Evolutionary conservation across 2,329 filamentous ascomycete species (phyloP), one percentile per base, ranked within the genome.

Genomic region (Achaetomium macrosporum): DNA sequence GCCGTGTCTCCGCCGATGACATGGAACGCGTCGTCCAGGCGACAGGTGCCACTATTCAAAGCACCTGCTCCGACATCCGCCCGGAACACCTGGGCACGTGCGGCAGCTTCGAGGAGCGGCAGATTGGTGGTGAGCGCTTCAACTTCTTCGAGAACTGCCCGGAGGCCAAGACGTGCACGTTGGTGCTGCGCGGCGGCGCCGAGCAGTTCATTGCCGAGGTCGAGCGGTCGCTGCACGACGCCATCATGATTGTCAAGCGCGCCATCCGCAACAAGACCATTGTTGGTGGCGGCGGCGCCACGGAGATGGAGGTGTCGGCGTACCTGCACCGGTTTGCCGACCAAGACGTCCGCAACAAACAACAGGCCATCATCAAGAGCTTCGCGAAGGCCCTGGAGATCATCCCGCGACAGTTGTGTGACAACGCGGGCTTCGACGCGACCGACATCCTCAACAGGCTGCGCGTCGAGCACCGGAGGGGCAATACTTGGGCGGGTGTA

Each of bases 231-330:
- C 81, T 99, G 61, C 93, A 99, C 77, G 93, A 99, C 66, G 93
- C 93, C 63, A 97, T 99, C 73, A 99, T 99, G 93, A 96, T 99
- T 66, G 93, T 99, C 68, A 97, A 97, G 83, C 90, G 95, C 57
- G 90, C 93, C 29, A 90, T 97, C 72, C 90, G 89, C 76, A 95
- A 97, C 78, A 86, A 86, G 67, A 88, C 83, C 68, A 96, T 99
- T 61, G 93, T 99, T 25, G 93, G 91, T 42, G 93, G 93, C 64
- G 93, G 93, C 64, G 93, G 93, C 68, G 92, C 93, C 16, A 84
- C 80, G 64, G 93, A 99, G 78, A 97, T 99, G 92, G 93, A 97
- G 71, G 73, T 97, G 48, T 96, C 91, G 7, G 87, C 90, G 37
- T 95, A 96, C 73, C 82, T 99, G 59, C 91, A 96, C 77, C 80